Percentiles rank a stretch among this genome's conserved stretches.
Evolutionary conservation across 805 yeast species (phyloP).

Genomic region (Alloascoidea hylecoeti): DNA sequence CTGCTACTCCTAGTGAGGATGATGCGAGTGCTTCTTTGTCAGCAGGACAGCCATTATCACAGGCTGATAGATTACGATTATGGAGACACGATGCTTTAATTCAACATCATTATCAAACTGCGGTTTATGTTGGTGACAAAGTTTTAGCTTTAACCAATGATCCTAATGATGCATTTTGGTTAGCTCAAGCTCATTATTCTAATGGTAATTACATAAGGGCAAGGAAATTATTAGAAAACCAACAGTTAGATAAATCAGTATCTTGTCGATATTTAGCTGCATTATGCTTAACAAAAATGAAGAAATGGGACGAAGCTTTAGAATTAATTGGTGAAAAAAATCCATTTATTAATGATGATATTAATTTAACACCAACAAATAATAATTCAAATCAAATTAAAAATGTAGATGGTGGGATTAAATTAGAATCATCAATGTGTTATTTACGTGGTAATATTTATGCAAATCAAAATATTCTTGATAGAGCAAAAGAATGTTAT

Average conservation of each 20-base stretch:
- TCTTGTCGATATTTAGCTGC: conserved; percentile 77
- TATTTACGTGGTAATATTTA: conserved; percentile 74
- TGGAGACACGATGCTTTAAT: conserved; percentile 92
- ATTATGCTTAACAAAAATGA: conserved; percentile 54
- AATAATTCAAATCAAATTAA: conserved; percentile 8
- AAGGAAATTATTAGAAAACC: conserved; percentile 47
- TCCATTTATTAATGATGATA: conserved; percentile 32
- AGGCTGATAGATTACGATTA: conserved; percentile 70
- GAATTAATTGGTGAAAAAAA: conserved; percentile 74
- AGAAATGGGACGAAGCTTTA: conserved; percentile 78
- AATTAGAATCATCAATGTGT: conserved; percentile 78
- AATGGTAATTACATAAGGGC: conserved; percentile 73
- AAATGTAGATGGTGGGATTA: conserved; percentile 70
- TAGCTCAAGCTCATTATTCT: conserved; percentile 77
- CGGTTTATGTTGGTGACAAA: conserved; percentile 86
- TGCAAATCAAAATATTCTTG: conserved; percentile 72
- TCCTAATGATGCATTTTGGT: conserved; percentile 92
- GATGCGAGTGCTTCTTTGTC: too few relatives aligned
- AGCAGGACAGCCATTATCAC: conserved; percentile 35
- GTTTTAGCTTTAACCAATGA: conserved; percentile 73
- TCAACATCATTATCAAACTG: conserved; percentile 86
- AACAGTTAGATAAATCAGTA: conserved; percentile 42
- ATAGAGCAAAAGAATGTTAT: conserved; percentile 73
- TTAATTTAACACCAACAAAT: not conserved
- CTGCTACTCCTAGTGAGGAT: too few relatives aligned